Evolutionary conservation across 2,329 filamentous ascomycete genomes (phyloP).

Genomic region (Diaporthe longicolla): DNA sequence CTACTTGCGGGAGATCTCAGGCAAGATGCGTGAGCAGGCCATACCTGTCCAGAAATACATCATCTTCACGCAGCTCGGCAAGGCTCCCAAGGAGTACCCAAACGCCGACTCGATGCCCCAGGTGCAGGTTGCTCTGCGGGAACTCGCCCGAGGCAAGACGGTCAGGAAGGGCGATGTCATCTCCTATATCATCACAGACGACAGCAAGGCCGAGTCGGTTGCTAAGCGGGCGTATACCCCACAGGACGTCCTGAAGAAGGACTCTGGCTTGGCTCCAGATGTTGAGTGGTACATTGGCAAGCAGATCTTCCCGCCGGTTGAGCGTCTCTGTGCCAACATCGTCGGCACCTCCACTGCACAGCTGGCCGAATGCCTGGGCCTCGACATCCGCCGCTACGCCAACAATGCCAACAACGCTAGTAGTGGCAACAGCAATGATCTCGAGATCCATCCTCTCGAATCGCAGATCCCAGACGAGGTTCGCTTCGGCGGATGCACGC

Average conservation of each 20-base stretch:
- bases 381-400: slow-evolving; percentile 88
- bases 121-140: slow-evolving; percentile 92
- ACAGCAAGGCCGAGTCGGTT: slow-evolving; percentile 76
- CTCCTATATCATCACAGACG: slow-evolving; percentile 90
- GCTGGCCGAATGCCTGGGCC: slow-evolving; percentile 91
- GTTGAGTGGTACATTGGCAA: slow-evolving; percentile 99
- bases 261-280: slow-evolving; percentile 84
- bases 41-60: slow-evolving; percentile 91
- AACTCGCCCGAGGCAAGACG: slow-evolving; percentile 87
- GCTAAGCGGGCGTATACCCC: slow-evolving; percentile 92
- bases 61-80: slow-evolving; percentile 97
- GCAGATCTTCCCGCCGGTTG: slow-evolving; percentile 97
- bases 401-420: slow-evolving; percentile 63
- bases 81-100: slow-evolving; percentile 92
- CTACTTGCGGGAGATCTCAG: slow-evolving; percentile 86
- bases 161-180: slow-evolving; percentile 97
- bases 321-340: slow-evolving; percentile 97
- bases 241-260: slow-evolving; percentile 85
- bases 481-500: slow-evolving; percentile 85
- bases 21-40: slow-evolving; percentile 85
- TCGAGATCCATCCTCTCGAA: slow-evolving; percentile 90
- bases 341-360: slow-evolving; percentile 90
- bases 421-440: slow-evolving; percentile 65
- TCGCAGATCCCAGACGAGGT: slow-evolving; percentile 93
- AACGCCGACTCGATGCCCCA: slow-evolving; percentile 97